Evolutionary conservation across 2,329 filamentous ascomycete genomes (phyloP).

Genomic region (Cytospora schulzeri): DNA sequence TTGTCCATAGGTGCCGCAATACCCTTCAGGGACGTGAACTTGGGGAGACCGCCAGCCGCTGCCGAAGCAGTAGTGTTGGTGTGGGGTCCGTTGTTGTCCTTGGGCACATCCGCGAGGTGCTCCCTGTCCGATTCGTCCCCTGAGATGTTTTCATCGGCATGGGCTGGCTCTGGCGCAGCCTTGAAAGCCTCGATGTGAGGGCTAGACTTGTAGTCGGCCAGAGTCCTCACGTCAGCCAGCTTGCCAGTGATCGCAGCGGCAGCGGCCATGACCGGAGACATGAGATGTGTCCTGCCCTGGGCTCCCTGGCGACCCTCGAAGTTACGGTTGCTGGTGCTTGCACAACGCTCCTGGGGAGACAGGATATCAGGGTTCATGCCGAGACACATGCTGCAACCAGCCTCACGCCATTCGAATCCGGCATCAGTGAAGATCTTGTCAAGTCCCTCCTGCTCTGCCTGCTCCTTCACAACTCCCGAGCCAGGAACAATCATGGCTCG

Average conservation of each 20-base stretch:
- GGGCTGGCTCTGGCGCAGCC: conserved; percentile 45
- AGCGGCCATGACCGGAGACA: conserved; percentile 97
- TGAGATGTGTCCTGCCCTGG: conserved; percentile 86
- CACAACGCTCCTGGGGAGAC: conserved; percentile 87
- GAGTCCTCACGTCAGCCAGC: conserved; percentile 85
- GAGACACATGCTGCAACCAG: conserved; percentile 97
- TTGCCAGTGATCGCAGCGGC: conserved; percentile 88
- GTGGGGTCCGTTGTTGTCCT: conserved; percentile 63
- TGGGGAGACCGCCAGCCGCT: conserved; percentile 68
- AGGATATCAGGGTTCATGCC: conserved; percentile 99
- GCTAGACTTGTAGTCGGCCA: conserved; percentile 63
- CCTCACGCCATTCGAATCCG: conserved; percentile 97
- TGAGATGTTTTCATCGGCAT: conserved; percentile 55
- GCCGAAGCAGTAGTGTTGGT: conserved; percentile 61
- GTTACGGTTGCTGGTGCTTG: conserved; percentile 94
- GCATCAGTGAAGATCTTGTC: conserved; percentile 91
- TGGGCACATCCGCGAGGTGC: conserved; percentile 57
- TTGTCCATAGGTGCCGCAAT: conserved; percentile 85
- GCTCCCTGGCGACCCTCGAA: conserved; percentile 97
- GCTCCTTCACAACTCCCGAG: conserved; percentile 89
- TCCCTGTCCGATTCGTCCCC: conserved; percentile 57
- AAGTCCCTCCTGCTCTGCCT: conserved; percentile 88
- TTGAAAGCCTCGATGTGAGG: conserved; percentile 61
- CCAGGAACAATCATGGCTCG: conserved; percentile 95
- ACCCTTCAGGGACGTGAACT: conserved; percentile 82